A percentile compares a stretch with the other conserved stretches of the same genome.
These are phyloP conservation scores for Phaseolus lunatus DNA, from an alignment of 306 rosid genomes.

Conservation along the genomic window DNA sequence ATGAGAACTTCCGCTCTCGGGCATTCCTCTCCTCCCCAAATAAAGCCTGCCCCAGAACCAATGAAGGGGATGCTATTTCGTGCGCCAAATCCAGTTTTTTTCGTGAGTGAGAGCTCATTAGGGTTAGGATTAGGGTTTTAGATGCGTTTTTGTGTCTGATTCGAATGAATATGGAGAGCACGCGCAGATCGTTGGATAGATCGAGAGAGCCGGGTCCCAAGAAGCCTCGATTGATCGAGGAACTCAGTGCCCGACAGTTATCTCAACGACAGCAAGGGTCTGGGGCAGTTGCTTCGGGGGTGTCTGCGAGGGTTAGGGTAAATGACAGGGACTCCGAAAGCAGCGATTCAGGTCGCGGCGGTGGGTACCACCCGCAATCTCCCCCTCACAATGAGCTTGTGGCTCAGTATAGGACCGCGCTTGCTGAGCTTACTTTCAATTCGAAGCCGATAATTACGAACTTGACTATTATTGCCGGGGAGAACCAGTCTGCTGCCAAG, in stretches of 20 bases:
- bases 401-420: slow-evolving; percentile 82
- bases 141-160: slow-evolving; percentile 33
- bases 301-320: slow-evolving; percentile 57
- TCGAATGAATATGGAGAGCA: slow-evolving; percentile 77
- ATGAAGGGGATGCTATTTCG: background rate
- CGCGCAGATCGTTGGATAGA: slow-evolving; percentile 86
- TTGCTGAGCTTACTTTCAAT: slow-evolving; percentile 95
- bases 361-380: slow-evolving; percentile 82
- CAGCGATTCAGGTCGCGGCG: slow-evolving; percentile 59
- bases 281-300: slow-evolving; percentile 46
- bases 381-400: slow-evolving; percentile 89
- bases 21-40: background rate
- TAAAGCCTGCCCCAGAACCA: background rate
- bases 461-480: slow-evolving; percentile 97
- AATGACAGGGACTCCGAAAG: slow-evolving; percentile 67
- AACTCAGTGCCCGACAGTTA: slow-evolving; percentile 64
- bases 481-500: slow-evolving; percentile 77
- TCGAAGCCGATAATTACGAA: slow-evolving; percentile 95
- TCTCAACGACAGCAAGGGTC: slow-evolving; percentile 68
- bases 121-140: slow-evolving; percentile 65
- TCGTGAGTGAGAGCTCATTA: slow-evolving; percentile 46
- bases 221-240: slow-evolving; percentile 79
- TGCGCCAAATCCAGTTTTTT: slow-evolving; percentile 35
- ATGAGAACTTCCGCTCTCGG: background rate
- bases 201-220: slow-evolving; percentile 81